A percentile compares a stretch with the other conserved stretches of the same genome.
Conservation (phyloP, 495 filamentous ascomycete genomes). For the Platismatia glauca region DNA sequence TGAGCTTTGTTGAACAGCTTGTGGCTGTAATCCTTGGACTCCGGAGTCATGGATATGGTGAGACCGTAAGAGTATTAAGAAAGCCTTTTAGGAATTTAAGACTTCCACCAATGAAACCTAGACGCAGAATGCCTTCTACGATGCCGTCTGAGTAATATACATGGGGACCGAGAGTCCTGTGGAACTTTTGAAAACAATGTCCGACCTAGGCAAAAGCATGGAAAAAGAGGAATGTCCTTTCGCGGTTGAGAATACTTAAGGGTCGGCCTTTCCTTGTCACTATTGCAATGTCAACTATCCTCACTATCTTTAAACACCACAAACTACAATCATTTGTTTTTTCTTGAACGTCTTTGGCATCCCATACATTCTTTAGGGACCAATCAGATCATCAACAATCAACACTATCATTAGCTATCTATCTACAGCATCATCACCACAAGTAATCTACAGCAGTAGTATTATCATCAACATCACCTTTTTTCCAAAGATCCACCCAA, state of each 20-base stretch:
- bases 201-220: not conserved
- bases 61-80: too few relatives aligned
- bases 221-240: not conserved
- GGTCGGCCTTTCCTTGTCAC: not conserved
- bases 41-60: too few relatives aligned
- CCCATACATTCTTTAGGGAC: not conserved
- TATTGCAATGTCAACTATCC: not conserved
- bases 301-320: not conserved
- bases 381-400: not conserved
- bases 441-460: not conserved
- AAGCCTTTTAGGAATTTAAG: too few relatives aligned
- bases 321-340: not conserved
- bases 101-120: too few relatives aligned
- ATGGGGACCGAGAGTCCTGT: not conserved
- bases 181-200: not conserved
- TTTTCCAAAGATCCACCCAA: not conserved
- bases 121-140: not conserved
- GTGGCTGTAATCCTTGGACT: too few relatives aligned
- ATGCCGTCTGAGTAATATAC: not conserved
- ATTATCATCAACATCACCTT: not conserved
- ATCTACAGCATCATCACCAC: not conserved
- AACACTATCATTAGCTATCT: not conserved
- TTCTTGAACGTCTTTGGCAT: not conserved
- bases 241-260: not conserved
- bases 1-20: too few relatives aligned